Base-by-base conservation (phyloP, 768 basidiomycete species). In the Dendrothele bispora region DNA sequence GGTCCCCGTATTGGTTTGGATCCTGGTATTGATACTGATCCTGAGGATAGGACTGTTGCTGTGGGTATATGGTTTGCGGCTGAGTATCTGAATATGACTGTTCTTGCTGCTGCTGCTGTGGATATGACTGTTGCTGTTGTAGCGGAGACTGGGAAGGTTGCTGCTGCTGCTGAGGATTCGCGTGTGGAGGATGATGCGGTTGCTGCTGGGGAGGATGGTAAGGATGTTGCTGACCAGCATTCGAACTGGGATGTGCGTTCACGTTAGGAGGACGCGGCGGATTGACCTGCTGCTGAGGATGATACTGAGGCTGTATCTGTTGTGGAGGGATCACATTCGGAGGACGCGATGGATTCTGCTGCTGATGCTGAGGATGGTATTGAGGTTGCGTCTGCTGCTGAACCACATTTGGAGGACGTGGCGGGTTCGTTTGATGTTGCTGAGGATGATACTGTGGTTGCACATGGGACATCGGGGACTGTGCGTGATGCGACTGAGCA, bases 41-140 rank as follows among this genome's bases (percentile, higher is more conserved):
- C 55, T 32, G 54, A 64, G 56, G 57, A 65, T 66, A 67, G 63
- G 61, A 48, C 61, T 55, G 53, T 58, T 65, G 61, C 64, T 57
- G 55, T 54, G 56, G 36, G 20, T 47, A 50, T 12, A 45, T 55
- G n/a, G 58, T 53, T 14, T 54, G 55, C 26, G 52, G 55, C 35
- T 51, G 45, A 3, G 46, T 35, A 18, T 53, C 37, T 28, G 32
- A n/a, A n/a, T n/a, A n/a, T n/a, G n/a, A n/a, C n/a, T n/a, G n/a
- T n/a, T n/a, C 34, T 27, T 55, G 52, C 38, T 60, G 52, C 26
- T 57, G 50, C 48, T 54, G 57, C 35, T 57, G 43, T 32, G 30
- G 10, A 10, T 53, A 51, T 38, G 43, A 24, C 38, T 56, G 49
- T 15, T 54, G 54, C 46, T 49, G n/a, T 49, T 45, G 17, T 43